These are phyloP conservation scores for Apium graveolens DNA, from an alignment of 129 eudicot species.

Conservation along the genomic window DNA sequence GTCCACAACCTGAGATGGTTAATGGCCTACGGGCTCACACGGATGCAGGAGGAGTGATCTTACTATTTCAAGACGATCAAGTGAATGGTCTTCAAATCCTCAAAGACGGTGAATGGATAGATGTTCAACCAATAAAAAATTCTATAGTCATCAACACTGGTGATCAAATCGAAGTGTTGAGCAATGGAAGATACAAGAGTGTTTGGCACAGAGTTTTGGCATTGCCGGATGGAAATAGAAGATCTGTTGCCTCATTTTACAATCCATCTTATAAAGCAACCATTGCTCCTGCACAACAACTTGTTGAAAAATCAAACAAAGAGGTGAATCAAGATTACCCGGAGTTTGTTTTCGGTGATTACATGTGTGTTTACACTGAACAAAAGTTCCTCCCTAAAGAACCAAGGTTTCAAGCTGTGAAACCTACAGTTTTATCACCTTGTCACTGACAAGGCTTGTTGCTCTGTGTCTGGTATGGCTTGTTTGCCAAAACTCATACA, in stretches of 20 bases:
- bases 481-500: background rate
- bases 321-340: constrained; percentile 40
- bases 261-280: constrained; percentile 59
- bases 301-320: constrained; percentile 18
- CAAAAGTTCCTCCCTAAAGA: constrained; percentile 89
- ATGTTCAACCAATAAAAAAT: constrained; percentile 53
- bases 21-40: constrained; percentile 80
- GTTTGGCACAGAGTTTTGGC: constrained; percentile 28
- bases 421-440: background rate
- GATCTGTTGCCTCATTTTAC: constrained; percentile 50
- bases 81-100: constrained; percentile 67
- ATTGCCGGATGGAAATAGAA: constrained; percentile 14
- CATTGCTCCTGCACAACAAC: constrained; percentile 46
- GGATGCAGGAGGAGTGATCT: constrained; percentile 78
- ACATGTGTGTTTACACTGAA: constrained; percentile 63
- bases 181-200: constrained; percentile 31
- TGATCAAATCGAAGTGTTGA: constrained; percentile 31
- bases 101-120: constrained; percentile 64
- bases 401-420: constrained; percentile 81
- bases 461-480: background rate
- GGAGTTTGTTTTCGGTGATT: constrained; percentile 65
- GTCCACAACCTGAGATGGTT: constrained; percentile 60
- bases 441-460: background rate
- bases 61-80: constrained; percentile 71
- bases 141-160: constrained; percentile 13